phyloP scores from a whole-genome alignment of 768 basidiomycete species.

The Cyathus striatus region DNA sequence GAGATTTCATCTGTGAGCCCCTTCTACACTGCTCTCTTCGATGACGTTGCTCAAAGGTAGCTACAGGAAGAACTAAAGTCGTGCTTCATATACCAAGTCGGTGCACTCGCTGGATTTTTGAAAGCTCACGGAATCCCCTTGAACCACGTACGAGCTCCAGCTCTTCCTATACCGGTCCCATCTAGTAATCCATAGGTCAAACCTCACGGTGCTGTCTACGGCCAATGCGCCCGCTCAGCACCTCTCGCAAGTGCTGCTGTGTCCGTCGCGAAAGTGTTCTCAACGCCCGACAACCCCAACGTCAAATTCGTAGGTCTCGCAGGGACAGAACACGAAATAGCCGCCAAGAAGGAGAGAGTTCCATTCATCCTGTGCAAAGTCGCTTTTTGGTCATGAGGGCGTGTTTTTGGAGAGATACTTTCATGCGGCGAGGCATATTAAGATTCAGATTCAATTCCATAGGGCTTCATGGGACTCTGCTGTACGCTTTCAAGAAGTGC shows the following conservation, averaged over 20 bases:
- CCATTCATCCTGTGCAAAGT: conserved; percentile 57
- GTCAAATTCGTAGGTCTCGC: conserved; percentile 62
- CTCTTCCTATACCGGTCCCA: background rate
- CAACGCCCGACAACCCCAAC: conserved; percentile 16
- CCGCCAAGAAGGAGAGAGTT: conserved; percentile 48
- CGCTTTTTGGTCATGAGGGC: conserved; percentile 42
- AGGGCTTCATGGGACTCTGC: no score
- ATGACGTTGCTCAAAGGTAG: no score
- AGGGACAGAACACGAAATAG: conserved; percentile 56
- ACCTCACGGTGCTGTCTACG: conserved; percentile 59
- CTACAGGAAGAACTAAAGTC: conserved; percentile 47
- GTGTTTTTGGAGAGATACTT: conserved; percentile 61
- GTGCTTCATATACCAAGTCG: conserved; percentile 64
- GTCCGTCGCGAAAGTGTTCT: conserved; percentile 47
- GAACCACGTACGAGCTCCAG: conserved; percentile 47
- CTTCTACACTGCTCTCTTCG: no score
- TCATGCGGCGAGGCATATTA: conserved; percentile 53
- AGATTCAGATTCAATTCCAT: conserved; percentile 69
- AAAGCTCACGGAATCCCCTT: conserved; percentile 43
- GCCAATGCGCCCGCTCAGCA: conserved; percentile 51
- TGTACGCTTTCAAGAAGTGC: no score
- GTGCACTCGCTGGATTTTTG: conserved; percentile 58
- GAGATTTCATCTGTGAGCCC: conserved; percentile 46
- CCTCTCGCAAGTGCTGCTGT: conserved; percentile 52
- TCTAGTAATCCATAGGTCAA: conserved; percentile 35